Percentiles rank a stretch among this genome's conserved stretches.
These are phyloP conservation scores for Adansonia gregorii DNA, from an alignment of 441 rosid species.

Conservation along the genomic window DNA sequence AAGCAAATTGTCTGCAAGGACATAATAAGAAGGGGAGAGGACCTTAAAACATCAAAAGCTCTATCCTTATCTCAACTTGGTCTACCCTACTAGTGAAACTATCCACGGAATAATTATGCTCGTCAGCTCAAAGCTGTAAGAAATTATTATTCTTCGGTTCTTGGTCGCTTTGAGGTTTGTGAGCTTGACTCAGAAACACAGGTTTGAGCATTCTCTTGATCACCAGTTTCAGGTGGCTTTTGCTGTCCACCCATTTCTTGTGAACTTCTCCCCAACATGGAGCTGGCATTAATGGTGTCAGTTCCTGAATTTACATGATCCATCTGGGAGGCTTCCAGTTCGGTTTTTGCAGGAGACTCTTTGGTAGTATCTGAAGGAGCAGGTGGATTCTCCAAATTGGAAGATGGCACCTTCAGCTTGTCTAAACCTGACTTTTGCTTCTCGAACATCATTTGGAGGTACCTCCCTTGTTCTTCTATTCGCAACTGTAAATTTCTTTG, in stretches of 20 bases:
- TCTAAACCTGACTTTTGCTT: constrained; percentile 70
- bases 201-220: constrained; percentile 34
- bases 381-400: constrained; percentile 47
- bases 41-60: constrained; percentile 31
- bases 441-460: constrained; percentile 95
- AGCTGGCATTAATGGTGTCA: constrained; percentile 22
- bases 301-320: constrained; percentile 31
- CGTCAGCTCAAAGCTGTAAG: constrained; percentile 21
- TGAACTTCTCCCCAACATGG: constrained; percentile 36
- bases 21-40: constrained; percentile 11
- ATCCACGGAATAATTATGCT: constrained; percentile 24
- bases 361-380: constrained; percentile 36
- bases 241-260: constrained; percentile 32
- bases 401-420: constrained; percentile 57
- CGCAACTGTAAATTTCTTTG: constrained; percentile 90
- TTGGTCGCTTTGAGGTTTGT: constrained; percentile 51
- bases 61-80: constrained; percentile 31
- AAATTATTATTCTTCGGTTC: constrained; percentile 44
- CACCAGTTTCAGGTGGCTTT: constrained; percentile 33
- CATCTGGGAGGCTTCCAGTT: constrained; percentile 36
- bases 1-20: constrained; percentile 18
- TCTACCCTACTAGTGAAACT: constrained; percentile 30
- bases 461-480: constrained; percentile 93
- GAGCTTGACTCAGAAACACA: constrained; percentile 33
- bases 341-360: constrained; percentile 38